Base-by-base conservation (phyloP, 208 protist genomes). In the Jaenimonas drosophilae region DNA sequence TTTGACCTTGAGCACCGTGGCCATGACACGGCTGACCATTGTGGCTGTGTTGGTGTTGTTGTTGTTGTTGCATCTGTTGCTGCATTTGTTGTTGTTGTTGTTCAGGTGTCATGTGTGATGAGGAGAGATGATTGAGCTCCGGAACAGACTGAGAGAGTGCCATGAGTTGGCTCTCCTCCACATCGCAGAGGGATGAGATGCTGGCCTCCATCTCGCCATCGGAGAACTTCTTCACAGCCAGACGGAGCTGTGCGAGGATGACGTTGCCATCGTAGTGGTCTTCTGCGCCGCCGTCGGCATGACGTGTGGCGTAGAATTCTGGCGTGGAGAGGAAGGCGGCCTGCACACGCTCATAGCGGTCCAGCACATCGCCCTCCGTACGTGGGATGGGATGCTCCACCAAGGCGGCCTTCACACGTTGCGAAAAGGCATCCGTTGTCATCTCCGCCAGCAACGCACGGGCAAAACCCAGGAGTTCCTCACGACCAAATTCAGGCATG, bases 291-390 rank as follows among this genome's bases (percentile, higher is more conserved):
- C 23, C 29, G 14, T 36, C 49, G 1, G 16, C 17, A 19, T 33
- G 39, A 24, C 46, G 32, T n/a, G 59, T 44, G 0, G 38, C 54
- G 32, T 47, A 27, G 17, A 34, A 14, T 21, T 50, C 32, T 31
- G 19, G 12, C 4, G 9, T 38, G 43, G 9, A 37, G 42, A 88
- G 65, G 49, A 73, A 81, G 20, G 65, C 70, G 4, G 50, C 63
- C 48, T 88, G 83, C 31, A 76, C 66, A 9, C 60, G 46, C 40
- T 91, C 83, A 34, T 72, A 78, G 12, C 76, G 65, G 14, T 52
- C 44, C 27, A 91, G 61, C 11, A 91, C 47, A 6, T 64, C 78
- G 11, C 78, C 66, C 1, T 55, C 37, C 28, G 31, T 70, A 20
- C 24, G 17, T 7, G 75, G 75, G 3, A 70, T 27, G 3, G 83